Conservation (phyloP, 257 asterid species). For the Gentiana macrophylla region DNA sequence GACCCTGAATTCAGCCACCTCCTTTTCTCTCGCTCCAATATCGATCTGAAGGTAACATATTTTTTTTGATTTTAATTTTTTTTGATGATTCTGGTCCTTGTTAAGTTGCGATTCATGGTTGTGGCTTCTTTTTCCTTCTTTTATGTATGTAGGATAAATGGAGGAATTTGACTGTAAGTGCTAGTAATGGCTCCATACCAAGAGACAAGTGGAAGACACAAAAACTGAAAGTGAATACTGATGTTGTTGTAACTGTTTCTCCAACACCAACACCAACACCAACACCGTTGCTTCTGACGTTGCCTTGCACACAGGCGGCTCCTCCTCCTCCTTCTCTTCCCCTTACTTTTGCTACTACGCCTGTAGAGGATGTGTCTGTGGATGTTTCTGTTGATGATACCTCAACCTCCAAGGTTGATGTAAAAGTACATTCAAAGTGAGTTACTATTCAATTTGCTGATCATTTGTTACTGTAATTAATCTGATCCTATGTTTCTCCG, state of each 20-base stretch:
- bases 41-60: slow-evolving; percentile 23
- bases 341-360: slow-evolving; percentile 22
- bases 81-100: not conserved
- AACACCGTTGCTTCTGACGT: slow-evolving; percentile 21
- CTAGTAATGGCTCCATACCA: slow-evolving; percentile 45
- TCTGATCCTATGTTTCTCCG: too few relatives aligned
- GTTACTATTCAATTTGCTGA: slow-evolving; percentile 3
- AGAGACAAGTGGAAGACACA: slow-evolving; percentile 52
- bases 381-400: slow-evolving; percentile 35
- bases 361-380: slow-evolving; percentile 29
- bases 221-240: slow-evolving; percentile 40
- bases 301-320: slow-evolving; percentile 21
- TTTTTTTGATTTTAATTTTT: too few relatives aligned
- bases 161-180: slow-evolving; percentile 71
- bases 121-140: not conserved
- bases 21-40: slow-evolving; percentile 27
- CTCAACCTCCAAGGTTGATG: slow-evolving; percentile 29
- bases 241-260: slow-evolving; percentile 15
- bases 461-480: too few relatives aligned
- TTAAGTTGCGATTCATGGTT: too few relatives aligned
- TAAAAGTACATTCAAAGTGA: slow-evolving; percentile 58
- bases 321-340: not conserved
- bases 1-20: too few relatives aligned
- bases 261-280: not conserved
- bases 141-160: slow-evolving; percentile 61